Evolutionary conservation across 106 monocot species (phyloP).

Genomic region (Dendrobium huoshanense): DNA sequence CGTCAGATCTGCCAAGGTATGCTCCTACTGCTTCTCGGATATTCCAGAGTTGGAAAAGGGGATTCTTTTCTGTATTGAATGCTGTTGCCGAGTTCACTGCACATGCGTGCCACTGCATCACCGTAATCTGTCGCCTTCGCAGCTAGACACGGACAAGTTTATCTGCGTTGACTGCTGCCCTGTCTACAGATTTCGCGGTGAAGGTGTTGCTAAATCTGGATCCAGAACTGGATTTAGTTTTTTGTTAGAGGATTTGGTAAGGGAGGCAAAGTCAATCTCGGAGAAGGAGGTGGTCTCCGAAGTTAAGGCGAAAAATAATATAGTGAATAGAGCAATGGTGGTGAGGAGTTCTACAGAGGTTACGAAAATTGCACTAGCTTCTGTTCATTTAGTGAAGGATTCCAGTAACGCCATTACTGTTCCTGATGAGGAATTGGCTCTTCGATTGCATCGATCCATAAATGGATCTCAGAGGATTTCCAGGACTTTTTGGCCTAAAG

Average conservation of each 20-base stretch:
- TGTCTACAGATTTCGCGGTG: neutral
- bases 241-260: slow-evolving; percentile 14
- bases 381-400: neutral
- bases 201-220: neutral
- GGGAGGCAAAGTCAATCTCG: slow-evolving; percentile 8
- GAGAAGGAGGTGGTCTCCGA: slow-evolving; percentile 25
- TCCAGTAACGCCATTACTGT: neutral
- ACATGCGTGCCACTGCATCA: slow-evolving; percentile 39
- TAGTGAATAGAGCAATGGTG: slow-evolving; percentile 13
- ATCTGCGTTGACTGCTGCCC: slow-evolving; percentile 56
- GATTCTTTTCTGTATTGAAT: slow-evolving; percentile 27
- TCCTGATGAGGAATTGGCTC: slow-evolving; percentile 44
- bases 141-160: slow-evolving; percentile 28
- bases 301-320: neutral
- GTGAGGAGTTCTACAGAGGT: neutral
- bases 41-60: neutral
- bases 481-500: slow-evolving; percentile 10
- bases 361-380: neutral
- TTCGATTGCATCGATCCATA: slow-evolving; percentile 36
- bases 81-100: slow-evolving; percentile 50
- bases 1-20: slow-evolving; percentile 29
- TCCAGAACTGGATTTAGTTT: neutral
- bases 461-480: slow-evolving; percentile 42
- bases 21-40: slow-evolving; percentile 61
- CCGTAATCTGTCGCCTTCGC: slow-evolving; percentile 11